Evolutionary conservation across 2,329 filamentous ascomycete species (phyloP), one percentile per base, ranked within the genome.

Genomic region (Colletotrichum filicis): DNA sequence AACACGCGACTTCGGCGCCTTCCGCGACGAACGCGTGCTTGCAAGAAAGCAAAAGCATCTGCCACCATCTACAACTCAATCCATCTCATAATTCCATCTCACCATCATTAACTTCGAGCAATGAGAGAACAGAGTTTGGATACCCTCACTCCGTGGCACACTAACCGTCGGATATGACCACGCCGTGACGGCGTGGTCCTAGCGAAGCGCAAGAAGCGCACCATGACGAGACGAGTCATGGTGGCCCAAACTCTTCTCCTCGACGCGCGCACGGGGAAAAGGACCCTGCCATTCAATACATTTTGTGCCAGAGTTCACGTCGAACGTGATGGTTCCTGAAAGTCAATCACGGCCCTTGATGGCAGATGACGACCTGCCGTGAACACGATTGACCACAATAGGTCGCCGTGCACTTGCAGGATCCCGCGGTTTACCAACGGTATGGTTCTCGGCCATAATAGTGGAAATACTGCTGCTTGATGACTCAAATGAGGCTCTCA

Each of bases 21-120:
- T 72, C 69, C 69, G 59, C 69, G 69, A 72, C 66, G 69, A 72
- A 72, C 69, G 69, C 69, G 66, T 72, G 69, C 53, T 42, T 4
- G 42, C 42, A 49, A 42, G 16, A 42, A 49, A 49, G 42, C 42
- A 11, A 22, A 49, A 22, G 32, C 30, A 28, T 5, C 22, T 53
- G 26, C 35, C 53, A 64, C 42, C 59, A 63, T 69, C 59, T 22
- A 52, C 66, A 37, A 14, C 19, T 42, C n/a, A 35, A n/a, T 28
- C 49, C 53, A 37, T 35, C 26, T 28, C 52, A 66, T 35, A 7
- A 49, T 49, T 19, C 62, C 68, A 56, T 66, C 68, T 46, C 26
- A 55, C 52, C 52, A 49, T 32, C 16, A 28, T 9, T 22, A 19
- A 49, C 19, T 22, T 19, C 42, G 7, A 22, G 42, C 42, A 9